Base-by-base conservation (phyloP, 305 asterid genomes). In the Fraxinus velutina region DNA sequence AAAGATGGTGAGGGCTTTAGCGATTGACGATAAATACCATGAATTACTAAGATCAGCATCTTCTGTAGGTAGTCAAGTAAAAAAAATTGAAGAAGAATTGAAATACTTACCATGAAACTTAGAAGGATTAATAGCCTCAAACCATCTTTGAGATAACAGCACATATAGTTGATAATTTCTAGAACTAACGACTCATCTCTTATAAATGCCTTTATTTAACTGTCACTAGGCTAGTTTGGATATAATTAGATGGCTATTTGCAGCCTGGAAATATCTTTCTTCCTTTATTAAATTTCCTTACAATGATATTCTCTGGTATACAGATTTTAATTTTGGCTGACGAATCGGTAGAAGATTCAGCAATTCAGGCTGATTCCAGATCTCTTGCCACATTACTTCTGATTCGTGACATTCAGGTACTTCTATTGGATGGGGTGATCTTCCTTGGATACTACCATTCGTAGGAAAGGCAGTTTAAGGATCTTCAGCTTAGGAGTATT, bases 361-460 rank as follows among this genome's bases (percentile, higher is more conserved):
- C 97, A 62, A 93, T 94, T 79, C 97, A 92, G 91, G 98, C 97
- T 75, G 98, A 94, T 90, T 94, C 98, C 50, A 92, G 98, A 89
- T 94, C 98, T 81, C 97, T 94, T 77, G 97, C 98, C 70, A 94
- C 98, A 34, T 88, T 94, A 79, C 90, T 94, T 82, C 88, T 93
- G 88, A 93, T 94, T 83, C 97, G 97, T 79, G 98, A 94, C 88
- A 94, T 94, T 85, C 98, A 93, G 97, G 97, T 93, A 89, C 80
- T 55, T 62, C 64, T 55, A 74, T 78, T 80, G 75, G 50, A 68
- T 24, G 47, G 42, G 21, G 39, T 66, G 39, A 75, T 75, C 68
- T 73, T 82, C 47, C 60, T 3, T 22, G 57, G n/a, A 72, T 19
- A 74, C 21, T 60, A 2, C 32, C 71, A 60, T 60, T 60, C 32